Base-by-base conservation (phyloP, 371 early-diverging fungal species). In the Circinella minor region DNA sequence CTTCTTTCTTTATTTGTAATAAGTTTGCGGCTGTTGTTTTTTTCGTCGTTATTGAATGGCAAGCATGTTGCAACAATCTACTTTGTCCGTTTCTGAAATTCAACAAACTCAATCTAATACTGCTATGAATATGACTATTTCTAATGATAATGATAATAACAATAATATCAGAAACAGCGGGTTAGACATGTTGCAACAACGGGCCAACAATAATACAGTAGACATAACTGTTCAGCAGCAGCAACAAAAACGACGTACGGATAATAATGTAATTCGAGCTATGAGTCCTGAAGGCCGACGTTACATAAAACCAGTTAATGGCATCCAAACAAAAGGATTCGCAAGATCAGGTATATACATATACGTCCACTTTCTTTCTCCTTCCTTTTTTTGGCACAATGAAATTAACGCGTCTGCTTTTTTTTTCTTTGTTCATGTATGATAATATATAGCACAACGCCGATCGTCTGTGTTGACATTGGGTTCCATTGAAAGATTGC, bases 301-400 rank as follows among this genome's bases (percentile, higher is more conserved):
- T 36, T 83, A 83, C 55, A 18, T 81, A 11, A 81, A 80, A 38
- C 84, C 84, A 37, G 74, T 81, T 46, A 76, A 83, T 20, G 80
- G 84, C 27, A 83, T 81, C 60, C 84, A 79, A 38, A 79, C 74
- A 63, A 83, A 83, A 66, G 81, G 81, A 4, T 83, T 83, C 75
- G 84, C 84, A 60, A 78, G 78, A 14, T 83, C 84, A 74, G 84
- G 84, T 81, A 74, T 60, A 61, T 47, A 36, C 20, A 8, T 51
- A 7, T 37, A 1, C 13, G 4, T 39, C 43, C 38, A 0, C 62
- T 39, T 17, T 38, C 39, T 39, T 10, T 62, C 62, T 37, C 7
- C 13, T 5, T 39, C 43, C 15, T n/a, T 34, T 62, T 17, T 13
- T 17, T 18, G 3, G 2, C 4, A 17, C 34, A n/a, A 38, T 17